Conservation (phyloP, 2,329 filamentous ascomycete genomes). For the Fusarium concolor region DNA sequence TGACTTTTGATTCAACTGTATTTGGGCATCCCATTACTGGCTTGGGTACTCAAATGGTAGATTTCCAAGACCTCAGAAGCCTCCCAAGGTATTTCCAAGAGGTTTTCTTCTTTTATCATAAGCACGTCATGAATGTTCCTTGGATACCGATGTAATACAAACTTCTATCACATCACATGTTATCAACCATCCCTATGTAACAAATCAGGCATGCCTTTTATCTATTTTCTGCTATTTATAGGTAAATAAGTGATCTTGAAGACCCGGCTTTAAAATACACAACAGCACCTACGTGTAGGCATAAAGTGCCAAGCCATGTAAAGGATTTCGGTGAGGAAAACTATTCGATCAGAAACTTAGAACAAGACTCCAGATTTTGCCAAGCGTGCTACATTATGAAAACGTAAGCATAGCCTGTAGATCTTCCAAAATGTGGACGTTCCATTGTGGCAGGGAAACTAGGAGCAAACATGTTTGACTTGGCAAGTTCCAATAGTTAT, state of each 20-base stretch:
- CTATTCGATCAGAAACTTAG: not conserved
- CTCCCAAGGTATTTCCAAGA: not conserved
- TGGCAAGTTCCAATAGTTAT: not conserved
- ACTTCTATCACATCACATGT: not conserved
- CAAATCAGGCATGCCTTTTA: too few species aligned
- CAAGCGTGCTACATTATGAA: not conserved
- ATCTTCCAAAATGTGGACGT: not conserved
- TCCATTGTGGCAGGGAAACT: not conserved
- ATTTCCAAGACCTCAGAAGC: not conserved
- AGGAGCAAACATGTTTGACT: not conserved
- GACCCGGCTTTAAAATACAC: not conserved
- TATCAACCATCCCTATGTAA: not conserved
- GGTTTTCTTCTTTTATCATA: not conserved
- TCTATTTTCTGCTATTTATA: not conserved
- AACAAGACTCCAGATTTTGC: not conserved
- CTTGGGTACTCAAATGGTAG: too few species aligned
- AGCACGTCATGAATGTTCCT: not conserved
- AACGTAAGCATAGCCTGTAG: not conserved
- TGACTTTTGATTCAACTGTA: too few species aligned
- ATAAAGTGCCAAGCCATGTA: not conserved
- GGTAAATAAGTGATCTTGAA: not conserved
- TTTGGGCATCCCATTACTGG: not conserved
- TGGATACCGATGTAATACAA: not conserved
- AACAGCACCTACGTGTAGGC: too few species aligned
- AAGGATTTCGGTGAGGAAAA: not conserved